Evolutionary conservation across 2,329 filamentous ascomycete genomes (phyloP).

Genomic region (Scorias spongiosa): DNA sequence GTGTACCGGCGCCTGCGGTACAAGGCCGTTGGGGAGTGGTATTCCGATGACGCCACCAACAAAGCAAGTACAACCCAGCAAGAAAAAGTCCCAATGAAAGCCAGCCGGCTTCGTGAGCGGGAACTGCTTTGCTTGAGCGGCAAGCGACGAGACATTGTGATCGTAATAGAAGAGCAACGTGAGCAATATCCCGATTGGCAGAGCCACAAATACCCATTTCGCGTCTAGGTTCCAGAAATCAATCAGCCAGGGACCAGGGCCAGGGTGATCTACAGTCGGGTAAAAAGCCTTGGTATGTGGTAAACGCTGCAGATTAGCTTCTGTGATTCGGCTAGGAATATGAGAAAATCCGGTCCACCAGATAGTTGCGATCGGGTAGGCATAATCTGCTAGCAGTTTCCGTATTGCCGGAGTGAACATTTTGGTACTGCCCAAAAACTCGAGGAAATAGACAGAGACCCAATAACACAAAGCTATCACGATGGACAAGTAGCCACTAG

Average conservation of each 20-base stretch:
- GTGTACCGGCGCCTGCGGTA: constrained; percentile 46
- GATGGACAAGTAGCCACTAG: constrained; percentile 34
- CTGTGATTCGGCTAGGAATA: constrained; percentile 32
- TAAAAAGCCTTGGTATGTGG: constrained; percentile 32
- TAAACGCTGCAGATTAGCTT: constrained; percentile 26
- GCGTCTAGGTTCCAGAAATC: constrained; percentile 38
- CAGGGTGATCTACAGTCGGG: constrained; percentile 28
- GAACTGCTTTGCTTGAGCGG: constrained; percentile 40
- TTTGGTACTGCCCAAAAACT: constrained; percentile 32
- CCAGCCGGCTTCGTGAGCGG: constrained; percentile 42
- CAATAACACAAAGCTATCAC: constrained; percentile 39
- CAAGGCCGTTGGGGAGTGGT: constrained; percentile 42
- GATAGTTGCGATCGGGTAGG: constrained; percentile 36
- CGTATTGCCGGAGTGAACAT: constrained; percentile 30
- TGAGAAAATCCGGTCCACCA: constrained; percentile 41
- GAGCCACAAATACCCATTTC: constrained; percentile 38
- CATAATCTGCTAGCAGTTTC: constrained; percentile 36
- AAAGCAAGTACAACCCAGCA: constrained; percentile 41
- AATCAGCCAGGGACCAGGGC: constrained; percentile 27
- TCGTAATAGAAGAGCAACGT: constrained; percentile 43
- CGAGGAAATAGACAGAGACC: constrained; percentile 34
- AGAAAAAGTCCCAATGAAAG: constrained; percentile 48
- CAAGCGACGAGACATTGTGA: constrained; percentile 40
- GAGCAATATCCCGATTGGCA: constrained; percentile 38
- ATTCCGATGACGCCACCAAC: constrained; percentile 41